Percentiles rank a stretch among this genome's conserved stretches.
These are phyloP conservation scores for Coprinopsis marcescibilis DNA, from an alignment of 768 basidiomycete species.

Conservation along the genomic window DNA sequence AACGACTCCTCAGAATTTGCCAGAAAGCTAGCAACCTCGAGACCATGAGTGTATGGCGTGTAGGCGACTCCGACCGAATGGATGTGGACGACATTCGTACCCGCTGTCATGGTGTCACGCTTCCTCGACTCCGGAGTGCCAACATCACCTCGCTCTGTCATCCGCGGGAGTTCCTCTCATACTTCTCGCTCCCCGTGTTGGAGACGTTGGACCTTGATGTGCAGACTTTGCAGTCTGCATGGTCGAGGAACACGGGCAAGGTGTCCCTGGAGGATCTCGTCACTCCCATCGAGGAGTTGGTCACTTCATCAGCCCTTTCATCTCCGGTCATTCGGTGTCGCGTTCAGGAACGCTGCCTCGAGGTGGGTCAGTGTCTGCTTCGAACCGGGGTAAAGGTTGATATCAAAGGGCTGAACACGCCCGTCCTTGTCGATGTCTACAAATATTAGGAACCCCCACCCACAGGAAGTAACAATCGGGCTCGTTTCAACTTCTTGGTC, in stretches of 20 bases:
- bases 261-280: neutral
- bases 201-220: neutral
- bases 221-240: neutral
- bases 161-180: neutral
- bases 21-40: neutral
- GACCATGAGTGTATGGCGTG: constrained; percentile 2
- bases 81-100: neutral
- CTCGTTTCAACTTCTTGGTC: too few relatives aligned
- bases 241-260: neutral
- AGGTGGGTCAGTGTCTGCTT: too few relatives aligned
- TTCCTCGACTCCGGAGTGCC: neutral
- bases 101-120: neutral
- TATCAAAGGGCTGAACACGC: too few relatives aligned
- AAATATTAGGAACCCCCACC: too few relatives aligned
- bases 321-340: too few relatives aligned
- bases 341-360: too few relatives aligned
- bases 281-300: neutral
- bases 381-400: too few relatives aligned
- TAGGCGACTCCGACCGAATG: neutral
- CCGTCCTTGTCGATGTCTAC: too few relatives aligned
- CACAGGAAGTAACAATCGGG: too few relatives aligned
- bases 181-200: neutral
- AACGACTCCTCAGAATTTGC: neutral
- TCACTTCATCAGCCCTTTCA: too few relatives aligned
- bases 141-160: neutral